These are phyloP conservation scores for Lepidium aucheri DNA, from an alignment of 345 rosid species.

Conservation along the genomic window DNA sequence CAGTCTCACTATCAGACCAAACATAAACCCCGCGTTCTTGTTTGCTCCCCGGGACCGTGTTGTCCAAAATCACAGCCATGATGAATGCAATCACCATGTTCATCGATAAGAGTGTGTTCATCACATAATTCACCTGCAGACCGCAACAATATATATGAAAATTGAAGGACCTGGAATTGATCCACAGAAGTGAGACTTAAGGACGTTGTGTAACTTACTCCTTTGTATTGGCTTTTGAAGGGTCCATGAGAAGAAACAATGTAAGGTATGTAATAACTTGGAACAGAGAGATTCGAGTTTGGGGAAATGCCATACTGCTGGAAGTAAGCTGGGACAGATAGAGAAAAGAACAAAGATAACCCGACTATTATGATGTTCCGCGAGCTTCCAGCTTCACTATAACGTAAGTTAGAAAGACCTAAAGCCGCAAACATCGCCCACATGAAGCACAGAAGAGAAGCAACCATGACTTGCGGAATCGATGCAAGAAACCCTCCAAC, in stretches of 20 bases:
- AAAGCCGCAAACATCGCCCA: slow-evolving; percentile 95
- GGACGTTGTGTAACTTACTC: slow-evolving; percentile 43
- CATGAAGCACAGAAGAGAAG: slow-evolving; percentile 96
- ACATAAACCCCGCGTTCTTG: slow-evolving; percentile 89
- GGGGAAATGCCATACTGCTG: slow-evolving; percentile 88
- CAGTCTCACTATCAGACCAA: slow-evolving; percentile 86
- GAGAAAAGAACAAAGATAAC: slow-evolving; percentile 72
- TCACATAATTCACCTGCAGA: slow-evolving; percentile 75
- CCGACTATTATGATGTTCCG: slow-evolving; percentile 92
- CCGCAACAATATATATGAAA: not conserved
- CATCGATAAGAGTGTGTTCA: slow-evolving; percentile 73
- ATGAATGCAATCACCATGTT: slow-evolving; percentile 89
- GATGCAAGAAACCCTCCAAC: slow-evolving; percentile 96
- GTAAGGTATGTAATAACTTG: slow-evolving; percentile 84
- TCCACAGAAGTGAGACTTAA: not conserved
- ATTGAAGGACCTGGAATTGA: not conserved
- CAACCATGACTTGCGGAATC: slow-evolving; percentile 93
- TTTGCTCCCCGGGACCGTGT: slow-evolving; percentile 85
- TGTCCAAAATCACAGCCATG: slow-evolving; percentile 79
- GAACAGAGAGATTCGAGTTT: slow-evolving; percentile 65
- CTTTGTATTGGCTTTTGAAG: slow-evolving; percentile 53
- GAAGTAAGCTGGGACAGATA: slow-evolving; percentile 88
- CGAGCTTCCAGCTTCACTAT: slow-evolving; percentile 98
- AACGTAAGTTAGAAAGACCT: slow-evolving; percentile 89
- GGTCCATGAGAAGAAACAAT: slow-evolving; percentile 91